phyloP scores from a whole-genome alignment of 768 basidiomycete species.

The Lactarius pseudohatsudake region DNA sequence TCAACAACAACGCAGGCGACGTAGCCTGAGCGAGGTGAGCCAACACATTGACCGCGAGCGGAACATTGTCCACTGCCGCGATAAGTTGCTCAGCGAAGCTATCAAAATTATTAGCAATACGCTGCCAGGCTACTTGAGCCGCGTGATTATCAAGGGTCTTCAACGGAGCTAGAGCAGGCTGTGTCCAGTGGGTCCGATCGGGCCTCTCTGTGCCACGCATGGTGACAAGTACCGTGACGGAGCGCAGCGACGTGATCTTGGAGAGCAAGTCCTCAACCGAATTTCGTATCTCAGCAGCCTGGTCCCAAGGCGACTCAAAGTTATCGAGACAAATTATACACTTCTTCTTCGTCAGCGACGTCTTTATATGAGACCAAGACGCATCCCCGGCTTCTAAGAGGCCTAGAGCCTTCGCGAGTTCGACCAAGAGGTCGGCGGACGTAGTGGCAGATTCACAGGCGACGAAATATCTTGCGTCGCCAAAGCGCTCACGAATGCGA shows the following conservation, averaged over 20 bases:
- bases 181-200: conserved; percentile 12
- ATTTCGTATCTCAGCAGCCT: not conserved
- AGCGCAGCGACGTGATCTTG: not conserved
- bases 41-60: conserved; percentile 12
- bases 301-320: conserved; percentile 43
- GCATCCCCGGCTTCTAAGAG: not conserved
- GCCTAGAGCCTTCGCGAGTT: conserved; percentile 25
- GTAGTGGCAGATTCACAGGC: conserved; percentile 38
- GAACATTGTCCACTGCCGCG: conserved; percentile 10
- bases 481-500: conserved; percentile 31
- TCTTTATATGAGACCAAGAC: not conserved
- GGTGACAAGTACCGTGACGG: conserved; percentile 10
- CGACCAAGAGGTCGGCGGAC: conserved; percentile 30
- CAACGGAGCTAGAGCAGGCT: conserved; percentile 6
- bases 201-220: conserved; percentile 15
- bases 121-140: not conserved
- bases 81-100: conserved; percentile 2
- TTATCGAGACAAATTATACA: conserved; percentile 42
- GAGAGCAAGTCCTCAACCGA: conserved; percentile 13
- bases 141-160: conserved; percentile 1
- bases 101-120: conserved; percentile 3
- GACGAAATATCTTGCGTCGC: conserved; percentile 35
- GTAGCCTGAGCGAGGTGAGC: conserved; percentile 8
- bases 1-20: not conserved
- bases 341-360: conserved; percentile 25